Evolutionary conservation across 306 rosid genomes (phyloP).

Genomic region (Malus orientalis): DNA sequence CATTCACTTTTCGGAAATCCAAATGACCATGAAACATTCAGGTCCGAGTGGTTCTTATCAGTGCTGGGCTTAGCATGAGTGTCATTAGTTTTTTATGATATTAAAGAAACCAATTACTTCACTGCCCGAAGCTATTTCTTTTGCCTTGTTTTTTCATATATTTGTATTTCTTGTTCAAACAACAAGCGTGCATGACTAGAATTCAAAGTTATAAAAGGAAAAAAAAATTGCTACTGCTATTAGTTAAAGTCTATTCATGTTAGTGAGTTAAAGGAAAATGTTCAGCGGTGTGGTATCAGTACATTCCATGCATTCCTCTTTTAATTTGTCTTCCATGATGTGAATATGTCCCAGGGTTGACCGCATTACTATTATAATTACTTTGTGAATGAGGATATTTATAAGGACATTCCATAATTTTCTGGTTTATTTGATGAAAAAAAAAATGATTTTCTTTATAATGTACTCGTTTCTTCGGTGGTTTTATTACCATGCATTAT

Average conservation of each 20-base stretch:
- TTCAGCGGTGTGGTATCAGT: background rate
- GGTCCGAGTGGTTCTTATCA: slow-evolving; percentile 33
- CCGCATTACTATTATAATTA: background rate
- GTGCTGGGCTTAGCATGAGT: background rate
- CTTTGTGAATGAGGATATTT: background rate
- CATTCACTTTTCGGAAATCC: slow-evolving; percentile 97
- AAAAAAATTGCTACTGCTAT: background rate
- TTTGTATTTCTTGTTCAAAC: too few species aligned
- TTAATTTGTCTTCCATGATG: background rate
- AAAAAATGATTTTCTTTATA: background rate
- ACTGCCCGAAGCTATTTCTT: background rate
- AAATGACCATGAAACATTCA: slow-evolving; percentile 84
- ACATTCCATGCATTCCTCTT: background rate
- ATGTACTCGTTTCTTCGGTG: background rate
- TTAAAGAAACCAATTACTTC: background rate
- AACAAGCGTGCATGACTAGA: background rate
- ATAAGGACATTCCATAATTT: background rate
- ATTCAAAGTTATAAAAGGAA: background rate
- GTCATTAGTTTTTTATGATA: background rate
- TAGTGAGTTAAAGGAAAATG: background rate
- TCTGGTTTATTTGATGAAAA: background rate
- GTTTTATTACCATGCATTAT: background rate
- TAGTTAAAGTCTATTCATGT: background rate
- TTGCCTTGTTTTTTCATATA: too few species aligned
- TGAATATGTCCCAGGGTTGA: background rate